phyloP scores from a whole-genome alignment of 192 early-diverging fungal genomes.

The Geosiphon pyriformis region DNA sequence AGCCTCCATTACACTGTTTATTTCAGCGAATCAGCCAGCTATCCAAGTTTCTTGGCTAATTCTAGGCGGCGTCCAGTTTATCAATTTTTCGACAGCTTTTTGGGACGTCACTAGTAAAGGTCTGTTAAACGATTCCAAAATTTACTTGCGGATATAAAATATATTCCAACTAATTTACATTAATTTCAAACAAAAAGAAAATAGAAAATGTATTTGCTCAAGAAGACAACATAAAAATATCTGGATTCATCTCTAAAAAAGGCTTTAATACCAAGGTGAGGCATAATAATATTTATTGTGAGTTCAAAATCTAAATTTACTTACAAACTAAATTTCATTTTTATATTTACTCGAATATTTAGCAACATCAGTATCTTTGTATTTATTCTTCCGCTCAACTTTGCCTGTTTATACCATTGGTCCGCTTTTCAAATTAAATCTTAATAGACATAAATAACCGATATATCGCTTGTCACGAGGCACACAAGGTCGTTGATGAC shows the following conservation, averaged over 20 bases:
- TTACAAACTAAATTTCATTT: no score
- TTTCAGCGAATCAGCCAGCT: no score
- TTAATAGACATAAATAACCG: conserved; percentile 45
- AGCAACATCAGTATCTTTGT: conserved; percentile 55
- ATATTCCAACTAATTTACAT: no score
- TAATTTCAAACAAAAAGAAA: neutral
- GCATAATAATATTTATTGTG: neutral
- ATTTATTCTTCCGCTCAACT: conserved; percentile 6
- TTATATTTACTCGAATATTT: no score
- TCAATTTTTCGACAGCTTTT: conserved; percentile 51
- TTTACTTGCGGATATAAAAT: no score
- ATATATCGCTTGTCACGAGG: conserved; percentile 30
- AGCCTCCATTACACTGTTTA: no score
- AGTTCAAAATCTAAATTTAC: no score
- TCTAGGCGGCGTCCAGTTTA: conserved; percentile 22
- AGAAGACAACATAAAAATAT: conserved; percentile 20
- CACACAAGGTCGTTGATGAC: conserved; percentile 39
- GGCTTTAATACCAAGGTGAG: conserved; percentile 35
- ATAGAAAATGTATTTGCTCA: conserved; percentile 16
- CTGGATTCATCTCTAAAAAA: conserved; percentile 39
- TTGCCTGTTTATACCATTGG: neutral
- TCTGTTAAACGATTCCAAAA: conserved; percentile 21
- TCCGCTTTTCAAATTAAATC: neutral
- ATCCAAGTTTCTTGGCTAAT: neutral
- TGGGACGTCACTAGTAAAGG: conserved; percentile 42